Percentiles rank a stretch among this genome's conserved stretches.
Evolutionary conservation across 176 grass and related monocot genomes (phyloP).

Genomic region (Microstegium vimineum): DNA sequence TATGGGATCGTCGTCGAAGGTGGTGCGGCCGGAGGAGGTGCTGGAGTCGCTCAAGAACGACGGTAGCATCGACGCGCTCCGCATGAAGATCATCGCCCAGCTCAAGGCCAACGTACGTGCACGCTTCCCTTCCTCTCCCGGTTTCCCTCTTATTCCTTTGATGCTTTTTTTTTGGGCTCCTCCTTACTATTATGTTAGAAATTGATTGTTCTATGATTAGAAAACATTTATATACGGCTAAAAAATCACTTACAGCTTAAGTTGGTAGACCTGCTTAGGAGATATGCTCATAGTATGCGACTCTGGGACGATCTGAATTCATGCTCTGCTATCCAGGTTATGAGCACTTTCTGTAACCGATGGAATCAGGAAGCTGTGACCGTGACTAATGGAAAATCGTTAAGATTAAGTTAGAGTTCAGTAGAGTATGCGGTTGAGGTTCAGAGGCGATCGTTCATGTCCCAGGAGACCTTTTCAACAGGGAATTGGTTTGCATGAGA

Average conservation of each 20-base stretch:
- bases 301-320: no score
- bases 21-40: conserved; percentile 82
- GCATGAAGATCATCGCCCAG: conserved; percentile 93
- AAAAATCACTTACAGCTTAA: background rate
- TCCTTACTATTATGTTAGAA: background rate
- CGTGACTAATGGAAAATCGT: no score
- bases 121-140: background rate
- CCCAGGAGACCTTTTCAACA: no score
- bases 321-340: no score
- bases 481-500: no score
- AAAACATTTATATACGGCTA: no score
- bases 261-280: background rate
- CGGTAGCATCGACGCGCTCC: conserved; percentile 85
- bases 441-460: background rate
- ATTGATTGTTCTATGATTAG: background rate
- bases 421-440: no score
- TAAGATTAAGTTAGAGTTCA: no score
- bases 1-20: conserved; percentile 63
- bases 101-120: conserved; percentile 85
- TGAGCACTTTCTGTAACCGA: no score
- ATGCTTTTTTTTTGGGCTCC: background rate
- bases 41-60: conserved; percentile 90
- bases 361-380: no score
- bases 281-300: background rate
- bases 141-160: background rate